These are phyloP conservation scores for Tricholoma saponaceum DNA, from an alignment of 768 basidiomycete species.

Conservation along the genomic window DNA sequence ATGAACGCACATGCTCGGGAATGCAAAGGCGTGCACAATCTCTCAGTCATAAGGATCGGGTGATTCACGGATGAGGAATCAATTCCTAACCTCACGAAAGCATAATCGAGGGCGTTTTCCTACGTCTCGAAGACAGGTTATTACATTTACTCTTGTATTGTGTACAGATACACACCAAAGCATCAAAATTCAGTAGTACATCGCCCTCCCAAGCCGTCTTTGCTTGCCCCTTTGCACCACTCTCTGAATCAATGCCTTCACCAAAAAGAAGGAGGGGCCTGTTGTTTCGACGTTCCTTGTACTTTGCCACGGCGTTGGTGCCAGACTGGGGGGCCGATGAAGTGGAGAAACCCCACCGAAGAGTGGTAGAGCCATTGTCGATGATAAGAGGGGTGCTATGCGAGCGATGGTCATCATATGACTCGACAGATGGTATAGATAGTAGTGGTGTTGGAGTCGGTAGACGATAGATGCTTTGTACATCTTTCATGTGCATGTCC, in stretches of 20 bases:
- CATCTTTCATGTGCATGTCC: not conserved
- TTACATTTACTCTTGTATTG: slow-evolving; percentile 9
- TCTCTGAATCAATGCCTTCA: slow-evolving; percentile 82
- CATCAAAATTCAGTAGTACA: slow-evolving; percentile 86
- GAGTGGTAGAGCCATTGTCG: slow-evolving; percentile 82
- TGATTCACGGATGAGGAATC: slow-evolving; percentile 74
- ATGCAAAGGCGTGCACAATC: slow-evolving; percentile 83
- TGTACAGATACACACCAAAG: slow-evolving; percentile 61
- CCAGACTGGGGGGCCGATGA: slow-evolving; percentile 52
- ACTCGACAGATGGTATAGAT: slow-evolving; percentile 26
- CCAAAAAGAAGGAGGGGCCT: slow-evolving; percentile 86
- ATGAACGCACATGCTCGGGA: slow-evolving; percentile 72
- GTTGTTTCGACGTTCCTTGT: slow-evolving; percentile 85
- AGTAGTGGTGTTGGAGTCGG: slow-evolving; percentile 13
- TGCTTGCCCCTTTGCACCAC: slow-evolving; percentile 72
- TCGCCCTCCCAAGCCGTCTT: slow-evolving; percentile 94
- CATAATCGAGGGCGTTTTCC: slow-evolving; percentile 94
- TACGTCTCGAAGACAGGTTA: slow-evolving; percentile 36
- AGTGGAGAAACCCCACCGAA: slow-evolving; percentile 82
- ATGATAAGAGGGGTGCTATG: slow-evolving; percentile 68
- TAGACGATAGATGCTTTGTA: slow-evolving; percentile 11
- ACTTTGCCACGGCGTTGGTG: slow-evolving; percentile 76
- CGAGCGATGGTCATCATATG: slow-evolving; percentile 49
- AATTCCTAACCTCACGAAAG: slow-evolving; percentile 84
- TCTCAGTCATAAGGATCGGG: slow-evolving; percentile 91